Evolutionary conservation across 2,329 filamentous ascomycete genomes (phyloP), one percentile per base, ranked within the genome.

Genomic region (Aspergillus awamori): DNA sequence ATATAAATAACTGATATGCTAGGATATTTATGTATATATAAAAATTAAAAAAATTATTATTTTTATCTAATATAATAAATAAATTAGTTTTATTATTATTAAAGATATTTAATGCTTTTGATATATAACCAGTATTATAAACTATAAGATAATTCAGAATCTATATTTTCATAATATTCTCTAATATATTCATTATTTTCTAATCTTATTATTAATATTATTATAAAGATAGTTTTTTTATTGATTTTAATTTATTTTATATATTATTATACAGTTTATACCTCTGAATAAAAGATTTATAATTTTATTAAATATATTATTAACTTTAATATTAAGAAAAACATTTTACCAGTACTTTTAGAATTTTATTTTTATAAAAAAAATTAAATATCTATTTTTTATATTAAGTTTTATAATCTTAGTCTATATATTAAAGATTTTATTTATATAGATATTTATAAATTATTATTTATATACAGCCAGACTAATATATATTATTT

Each of bases 41-140:
- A 38, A 38, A 15, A 26, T 5, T 26, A n/a, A 26, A 26, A 26
- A 26, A 6, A 26, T 26, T 26, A 26, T 26, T 26, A 26, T 26
- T 26, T 7, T 5, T 26, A 26, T 26, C 1, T 26, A 26, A 6
- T 6, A 26, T 26, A 26, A 5, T 5, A 26, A 26, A 5, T 26
- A 26, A 5, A 26, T 38, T 11, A 38, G 2, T 38, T 38, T 3
- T 15, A 15, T 15, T n/a, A 17, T 39, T 20, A 15, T 24, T 47
- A 28, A 28, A 53, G 22, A 54, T 26, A 53, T 41, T 30, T 45
- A 47, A 41, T 45, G 48, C 17, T 53, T 48, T 22, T 30, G 4
- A 55, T 26, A 51, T 5, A 22, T 59, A n/a, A 47, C 22, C 33
- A 41, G 17, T 7, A 59, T 17, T 51, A 49, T 41, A 55, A 28